Conservation (phyloP, 176 grass and related monocot species). For the Dactylis glomerata region DNA sequence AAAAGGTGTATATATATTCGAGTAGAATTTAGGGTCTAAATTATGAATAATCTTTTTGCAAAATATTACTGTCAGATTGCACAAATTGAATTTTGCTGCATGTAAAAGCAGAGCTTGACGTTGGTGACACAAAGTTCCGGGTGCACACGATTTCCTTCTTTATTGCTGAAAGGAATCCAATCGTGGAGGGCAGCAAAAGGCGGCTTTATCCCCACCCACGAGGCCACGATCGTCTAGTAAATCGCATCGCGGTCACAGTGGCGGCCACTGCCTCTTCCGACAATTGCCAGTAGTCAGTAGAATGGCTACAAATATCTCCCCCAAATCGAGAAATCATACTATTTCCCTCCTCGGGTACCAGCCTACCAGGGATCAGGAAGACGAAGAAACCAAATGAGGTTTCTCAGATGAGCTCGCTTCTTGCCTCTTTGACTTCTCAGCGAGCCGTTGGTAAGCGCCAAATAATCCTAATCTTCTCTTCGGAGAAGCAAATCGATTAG, state of each 20-base stretch:
- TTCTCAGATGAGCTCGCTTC: background rate
- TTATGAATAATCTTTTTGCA: no score
- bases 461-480: background rate
- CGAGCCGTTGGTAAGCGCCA: background rate
- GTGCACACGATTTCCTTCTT: background rate
- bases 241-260: background rate
- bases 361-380: background rate
- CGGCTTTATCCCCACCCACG: background rate
- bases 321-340: background rate
- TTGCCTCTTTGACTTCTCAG: background rate
- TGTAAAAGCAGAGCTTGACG: background rate
- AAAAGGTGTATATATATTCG: no score
- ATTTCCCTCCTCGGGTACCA: background rate
- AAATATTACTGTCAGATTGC: background rate
- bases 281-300: background rate
- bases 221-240: conserved; percentile 4
- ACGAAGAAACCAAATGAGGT: background rate
- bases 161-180: background rate
- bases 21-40: background rate
- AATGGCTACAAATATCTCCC: background rate
- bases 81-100: background rate
- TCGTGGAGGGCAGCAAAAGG: background rate
- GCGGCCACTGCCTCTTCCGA: background rate
- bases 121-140: background rate
- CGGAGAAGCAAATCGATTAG: background rate